Evolutionary conservation across 768 basidiomycete species (phyloP).

Genomic region (Rhodotorula sphaerocarpa): DNA sequence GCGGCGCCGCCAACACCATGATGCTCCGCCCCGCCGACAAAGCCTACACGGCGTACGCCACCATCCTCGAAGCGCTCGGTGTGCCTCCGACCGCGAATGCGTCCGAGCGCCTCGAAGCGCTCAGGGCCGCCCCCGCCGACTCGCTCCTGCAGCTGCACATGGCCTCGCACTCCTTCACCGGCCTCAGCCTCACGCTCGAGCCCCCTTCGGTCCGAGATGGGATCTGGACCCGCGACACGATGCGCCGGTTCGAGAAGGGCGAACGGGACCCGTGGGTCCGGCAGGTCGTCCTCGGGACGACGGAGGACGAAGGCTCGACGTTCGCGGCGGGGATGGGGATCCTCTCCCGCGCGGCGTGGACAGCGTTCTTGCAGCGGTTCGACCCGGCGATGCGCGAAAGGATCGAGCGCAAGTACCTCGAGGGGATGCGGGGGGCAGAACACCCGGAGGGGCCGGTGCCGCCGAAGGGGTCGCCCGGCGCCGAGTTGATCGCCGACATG

Average conservation of each 20-base stretch:
- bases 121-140: constrained; percentile 2
- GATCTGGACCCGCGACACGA: constrained; percentile 15
- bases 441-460: neutral
- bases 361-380: constrained; percentile 5
- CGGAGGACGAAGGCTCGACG: constrained; percentile 21
- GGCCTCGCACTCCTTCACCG: constrained; percentile 4
- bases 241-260: constrained; percentile 1
- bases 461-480: neutral
- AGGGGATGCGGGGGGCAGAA: neutral
- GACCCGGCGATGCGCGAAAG: neutral
- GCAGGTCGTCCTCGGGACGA: constrained; percentile 14
- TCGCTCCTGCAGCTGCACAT: constrained; percentile 11
- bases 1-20: constrained; percentile 27
- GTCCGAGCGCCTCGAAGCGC: constrained; percentile 6
- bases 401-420: constrained; percentile 10
- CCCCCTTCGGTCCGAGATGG: neutral
- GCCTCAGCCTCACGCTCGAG: constrained; percentile 14
- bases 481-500: constrained; percentile 19
- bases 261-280: constrained; percentile 28
- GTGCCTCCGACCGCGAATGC: neutral
- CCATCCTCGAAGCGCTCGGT: constrained; percentile 15
- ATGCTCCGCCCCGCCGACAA: constrained; percentile 14
- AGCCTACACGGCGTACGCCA: constrained; percentile 18
- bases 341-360: neutral
- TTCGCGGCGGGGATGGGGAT: constrained; percentile 9